Base-by-base conservation (phyloP, 2,329 filamentous ascomycete species). In the Fusarium fracticaudum region DNA sequence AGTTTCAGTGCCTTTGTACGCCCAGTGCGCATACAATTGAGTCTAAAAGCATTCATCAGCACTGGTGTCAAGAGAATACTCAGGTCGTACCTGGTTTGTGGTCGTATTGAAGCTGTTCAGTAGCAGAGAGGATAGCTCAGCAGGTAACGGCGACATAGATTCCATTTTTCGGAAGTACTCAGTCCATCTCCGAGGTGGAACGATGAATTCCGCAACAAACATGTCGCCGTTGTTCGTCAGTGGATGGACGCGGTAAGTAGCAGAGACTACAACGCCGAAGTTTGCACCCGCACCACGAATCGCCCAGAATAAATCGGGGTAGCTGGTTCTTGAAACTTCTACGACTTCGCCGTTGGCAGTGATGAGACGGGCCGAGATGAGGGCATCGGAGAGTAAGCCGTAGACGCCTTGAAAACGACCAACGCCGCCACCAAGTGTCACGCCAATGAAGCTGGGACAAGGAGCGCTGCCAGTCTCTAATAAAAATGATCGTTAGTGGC, bases 11-110 rank as follows among this genome's bases (percentile, higher is more conserved):
- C 48, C 48, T 8, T 51, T 51, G 48, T 35, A 51, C 0, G 48
- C 31, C 31, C 48, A 51, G 17, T 51, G 48, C 0, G 48, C n/a
- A 35, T 24, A 37, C 9, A 51, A 8, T 7, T 51, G 48, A 7
- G 48, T 51, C 48, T 51, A 20, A 8, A 3, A 3, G 0, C 11
- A 31, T n/a, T 35, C 4, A 51, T 51, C 17, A 51, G 29, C 17
- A 24, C 8, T 24, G 3, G 3, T 15, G 0, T 33, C 6, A 6
- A 15, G 8, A 3, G 1, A 18, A 10, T 14, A 0, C 5, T 12
- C 5, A 29, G 17, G 15, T 6, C 48, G 11, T 51, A 51, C 48
- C 17, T 20, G 29, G 17, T 35, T 51, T 4, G n/a, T 51, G n/a
- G 12, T 51, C 2, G 8, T 15, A 5, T 51, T 24, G 6, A 51